These are phyloP conservation scores for Quercus glauca DNA, from an alignment of 306 rosid species.

Conservation along the genomic window DNA sequence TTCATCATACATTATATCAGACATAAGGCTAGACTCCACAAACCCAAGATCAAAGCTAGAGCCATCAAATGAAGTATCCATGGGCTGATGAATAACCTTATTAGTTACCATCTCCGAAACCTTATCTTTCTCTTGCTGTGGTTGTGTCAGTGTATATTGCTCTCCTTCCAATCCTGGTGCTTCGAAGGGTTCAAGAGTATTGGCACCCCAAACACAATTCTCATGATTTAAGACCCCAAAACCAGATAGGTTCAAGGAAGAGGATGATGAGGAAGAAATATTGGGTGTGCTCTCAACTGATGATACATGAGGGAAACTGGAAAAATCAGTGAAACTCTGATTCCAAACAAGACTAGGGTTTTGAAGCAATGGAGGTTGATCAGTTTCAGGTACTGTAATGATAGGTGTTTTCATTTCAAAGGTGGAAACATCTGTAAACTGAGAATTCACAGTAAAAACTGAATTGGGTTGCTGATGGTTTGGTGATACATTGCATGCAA, in stretches of 20 bases:
- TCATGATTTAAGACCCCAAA: conserved; percentile 30
- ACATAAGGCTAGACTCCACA: conserved; percentile 48
- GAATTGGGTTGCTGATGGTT: conserved; percentile 16
- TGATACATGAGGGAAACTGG: conserved; percentile 15
- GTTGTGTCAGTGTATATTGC: conserved; percentile 3
- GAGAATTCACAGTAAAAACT: conserved; percentile 15
- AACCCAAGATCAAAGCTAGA: conserved; percentile 58
- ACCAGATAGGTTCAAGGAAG: conserved; percentile 9
- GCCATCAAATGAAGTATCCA: conserved; percentile 28
- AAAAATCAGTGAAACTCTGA: conserved; percentile 8
- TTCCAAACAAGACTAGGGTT: conserved; percentile 8
- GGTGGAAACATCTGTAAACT: background rate
- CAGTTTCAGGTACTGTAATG: background rate
- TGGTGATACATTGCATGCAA: conserved; percentile 1
- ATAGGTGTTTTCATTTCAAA: background rate
- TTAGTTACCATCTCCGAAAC: conserved; percentile 20
- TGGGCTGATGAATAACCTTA: conserved; percentile 8
- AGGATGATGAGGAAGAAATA: conserved; percentile 33
- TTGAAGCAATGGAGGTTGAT: background rate
- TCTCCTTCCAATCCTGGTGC: conserved; percentile 14
- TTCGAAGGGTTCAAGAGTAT: conserved; percentile 24
- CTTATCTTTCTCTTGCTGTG: conserved; percentile 31
- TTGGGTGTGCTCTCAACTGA: conserved; percentile 11
- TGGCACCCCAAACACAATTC: conserved; percentile 25
- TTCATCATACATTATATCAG: conserved; percentile 50